Evolutionary conservation across 148 eudicot genomes (phyloP), one percentile per base, ranked within the genome.

Genomic region (Polygonum maritimum): DNA sequence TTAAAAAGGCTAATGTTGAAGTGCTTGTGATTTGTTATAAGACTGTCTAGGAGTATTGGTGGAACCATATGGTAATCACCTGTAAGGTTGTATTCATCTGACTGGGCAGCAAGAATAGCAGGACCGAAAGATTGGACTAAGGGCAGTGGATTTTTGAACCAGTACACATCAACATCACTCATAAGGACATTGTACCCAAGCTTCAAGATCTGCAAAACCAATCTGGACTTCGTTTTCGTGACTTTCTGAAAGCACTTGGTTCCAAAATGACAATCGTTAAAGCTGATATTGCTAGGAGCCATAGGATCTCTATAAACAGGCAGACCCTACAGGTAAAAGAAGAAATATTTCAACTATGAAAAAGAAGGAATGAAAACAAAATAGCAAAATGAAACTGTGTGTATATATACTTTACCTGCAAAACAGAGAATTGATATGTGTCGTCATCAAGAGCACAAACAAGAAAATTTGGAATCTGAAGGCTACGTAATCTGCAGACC

Each of bases 111-210:
- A 33, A 92, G 86, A 82, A 89, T 87, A 31, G 84, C 85, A 73
- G 97, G 90, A 57, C 97, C 97, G 62, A 88, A 92, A 60, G 91
- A 80, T 55, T 80, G 87, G 58, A 95, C 91, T 79, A 86, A 78
- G 49, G 92, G 89, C 52, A 90, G 74, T 22, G 98, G 98, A 83
- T 88, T 89, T 83, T 87, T 89, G 79, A 95, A 95, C 98, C 97
- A 95, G 75, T 95, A 95, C 19, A 95, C 90, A 82, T 95, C 98
- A 75, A 95, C 97, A 79, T 95, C 98, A 79, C 94, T 89, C 76
- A 93, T 72, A 57, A 93, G 88, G 73, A 91, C 97, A 82, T 89
- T 87, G 77, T 88, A 95, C 44, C 94, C 96, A 75, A 92, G 78
- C 87, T 92, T 85, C 78, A 95, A 67, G 75, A 95, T 90, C 81